These are phyloP conservation scores for Candida pseudofarinosa DNA, from an alignment of 805 yeast genomes.

Conservation along the genomic window DNA sequence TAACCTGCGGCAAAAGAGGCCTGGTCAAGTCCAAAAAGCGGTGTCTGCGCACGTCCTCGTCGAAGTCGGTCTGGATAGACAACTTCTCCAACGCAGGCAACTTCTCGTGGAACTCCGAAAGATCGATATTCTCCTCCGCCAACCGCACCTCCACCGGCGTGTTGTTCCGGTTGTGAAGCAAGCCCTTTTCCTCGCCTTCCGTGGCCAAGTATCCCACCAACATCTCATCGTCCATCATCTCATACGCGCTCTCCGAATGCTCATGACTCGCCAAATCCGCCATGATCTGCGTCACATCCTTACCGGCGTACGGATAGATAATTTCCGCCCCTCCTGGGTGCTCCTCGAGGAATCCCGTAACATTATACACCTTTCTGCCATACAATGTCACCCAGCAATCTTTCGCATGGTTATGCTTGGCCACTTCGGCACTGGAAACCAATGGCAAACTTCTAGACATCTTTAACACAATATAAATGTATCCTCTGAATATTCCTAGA, in stretches of 20 bases:
- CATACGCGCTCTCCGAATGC: slow-evolving; percentile 83
- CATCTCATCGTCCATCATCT: slow-evolving; percentile 76
- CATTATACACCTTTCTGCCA: slow-evolving; percentile 79
- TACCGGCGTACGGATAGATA: slow-evolving; percentile 56
- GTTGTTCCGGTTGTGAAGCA: slow-evolving; percentile 56
- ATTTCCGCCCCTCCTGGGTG: slow-evolving; percentile 69
- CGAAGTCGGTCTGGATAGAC: slow-evolving; percentile 73
- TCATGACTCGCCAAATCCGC: slow-evolving; percentile 68
- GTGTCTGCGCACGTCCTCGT: slow-evolving; percentile 68
- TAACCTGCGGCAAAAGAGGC: slow-evolving; percentile 79
- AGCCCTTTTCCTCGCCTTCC: slow-evolving; percentile 67
- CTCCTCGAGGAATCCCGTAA: slow-evolving; percentile 65
- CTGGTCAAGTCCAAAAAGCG: slow-evolving; percentile 80
- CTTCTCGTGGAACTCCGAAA: slow-evolving; percentile 48
- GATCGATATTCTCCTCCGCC: slow-evolving; percentile 20
- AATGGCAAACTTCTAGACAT: slow-evolving; percentile 49
- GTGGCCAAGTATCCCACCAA: slow-evolving; percentile 83
- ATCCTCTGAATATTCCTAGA: not conserved
- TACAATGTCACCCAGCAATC: slow-evolving; percentile 82
- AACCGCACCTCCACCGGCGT: slow-evolving; percentile 56
- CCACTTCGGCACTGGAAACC: slow-evolving; percentile 50
- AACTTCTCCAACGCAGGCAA: slow-evolving; percentile 72
- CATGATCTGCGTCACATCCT: slow-evolving; percentile 67
- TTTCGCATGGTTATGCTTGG: slow-evolving; percentile 44
- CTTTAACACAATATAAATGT: not conserved